Evolutionary conservation across 1,284 basidiomycete genomes (phyloP), one percentile per base, ranked within the genome.

Genomic region (Laetiporus sulphureus): DNA sequence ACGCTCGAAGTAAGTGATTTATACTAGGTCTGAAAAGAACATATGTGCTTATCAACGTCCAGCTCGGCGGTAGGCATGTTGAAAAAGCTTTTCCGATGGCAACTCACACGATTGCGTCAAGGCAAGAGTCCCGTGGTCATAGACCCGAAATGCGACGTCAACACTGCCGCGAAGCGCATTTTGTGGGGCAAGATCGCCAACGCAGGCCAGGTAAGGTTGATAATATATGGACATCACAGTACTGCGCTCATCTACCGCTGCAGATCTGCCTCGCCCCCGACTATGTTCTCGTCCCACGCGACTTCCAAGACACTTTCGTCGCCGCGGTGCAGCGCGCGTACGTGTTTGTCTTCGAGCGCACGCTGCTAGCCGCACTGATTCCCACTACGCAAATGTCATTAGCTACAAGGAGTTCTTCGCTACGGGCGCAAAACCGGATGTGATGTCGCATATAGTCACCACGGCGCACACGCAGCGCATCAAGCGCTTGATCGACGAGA

Each of bases 121-220:
- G 88, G 89, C 40, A 95, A 95, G 66, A 88, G 81, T 15, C 91
- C 92, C 1, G 85, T 83, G 11, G 75, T 93, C 52, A 66, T 95
- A 38, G 84, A 92, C 56, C 69, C 83, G 1, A 72, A 69, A 36
- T 73, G 73, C 47, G 77, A 88, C 56, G 59, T 87, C 42, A 67
- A 73, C 41, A 60, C 68, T 7, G 68, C 78, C 1, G 79, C 80
- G 1, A 71, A 68, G 34, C 73, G 87, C 12, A 68, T 90, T 36
- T 64, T 93, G 27, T 91, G 88, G 80, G 90, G 90, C 40, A 93
- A 91, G 62, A 63, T 76, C 20, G 66, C 75, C 40, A 91, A 90
- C 54, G 74, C 74, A 1, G 88, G 89, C 1, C 89, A 91, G 64
- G 84, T 71, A 43, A 35, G 60, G n/a, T n/a, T n/a, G n/a, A n/a